These are phyloP conservation scores for Schoenoplectus triqueter DNA, from an alignment of 202 grass and related monocot genomes.

Conservation along the genomic window DNA sequence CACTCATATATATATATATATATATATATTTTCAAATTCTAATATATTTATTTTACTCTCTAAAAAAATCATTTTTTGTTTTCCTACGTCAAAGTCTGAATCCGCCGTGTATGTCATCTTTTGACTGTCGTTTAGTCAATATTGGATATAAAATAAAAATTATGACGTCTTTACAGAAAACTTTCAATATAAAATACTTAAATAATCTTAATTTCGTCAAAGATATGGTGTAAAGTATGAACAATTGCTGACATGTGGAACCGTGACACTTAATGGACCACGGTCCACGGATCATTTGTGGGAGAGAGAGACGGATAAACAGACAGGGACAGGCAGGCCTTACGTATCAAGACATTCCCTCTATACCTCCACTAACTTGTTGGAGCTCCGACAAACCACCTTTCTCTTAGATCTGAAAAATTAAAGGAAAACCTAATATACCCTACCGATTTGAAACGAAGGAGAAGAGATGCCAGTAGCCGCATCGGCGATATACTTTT, in stretches of 20 bases:
- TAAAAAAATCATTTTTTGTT: no score
- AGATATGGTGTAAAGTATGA: neutral
- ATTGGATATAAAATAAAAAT: neutral
- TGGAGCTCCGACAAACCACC: conserved; percentile 18
- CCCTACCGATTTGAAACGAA: conserved; percentile 11
- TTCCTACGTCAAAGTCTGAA: no score
- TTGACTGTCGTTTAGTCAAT: neutral
- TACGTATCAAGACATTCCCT: conserved; percentile 20
- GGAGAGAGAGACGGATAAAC: neutral
- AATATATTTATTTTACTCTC: no score
- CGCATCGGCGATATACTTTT: conserved; percentile 91
- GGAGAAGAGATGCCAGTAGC: conserved; percentile 78
- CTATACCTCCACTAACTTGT: conserved; percentile 23
- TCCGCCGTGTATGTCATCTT: no score
- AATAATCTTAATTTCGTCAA: neutral
- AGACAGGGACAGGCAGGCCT: neutral
- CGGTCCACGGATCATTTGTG: neutral
- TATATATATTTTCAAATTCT: no score
- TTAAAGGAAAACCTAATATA: neutral
- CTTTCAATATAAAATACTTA: neutral
- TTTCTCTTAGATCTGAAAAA: conserved; percentile 29
- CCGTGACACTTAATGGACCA: neutral
- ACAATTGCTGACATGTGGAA: neutral
- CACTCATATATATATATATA: no score
- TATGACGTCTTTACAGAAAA: neutral